Conservation (phyloP, 345 rosid genomes). For the Noccaea caerulescens region DNA sequence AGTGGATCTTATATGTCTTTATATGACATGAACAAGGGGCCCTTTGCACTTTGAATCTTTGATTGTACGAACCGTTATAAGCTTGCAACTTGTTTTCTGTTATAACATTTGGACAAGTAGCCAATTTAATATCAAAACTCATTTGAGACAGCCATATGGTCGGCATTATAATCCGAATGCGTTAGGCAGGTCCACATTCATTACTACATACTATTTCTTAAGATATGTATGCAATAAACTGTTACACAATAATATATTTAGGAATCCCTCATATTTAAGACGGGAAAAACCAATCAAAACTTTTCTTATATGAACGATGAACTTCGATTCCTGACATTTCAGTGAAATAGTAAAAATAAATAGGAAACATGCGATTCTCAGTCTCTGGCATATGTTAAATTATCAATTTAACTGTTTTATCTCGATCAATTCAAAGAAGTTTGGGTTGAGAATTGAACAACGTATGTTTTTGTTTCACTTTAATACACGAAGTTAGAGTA, state of each 20-base stretch:
- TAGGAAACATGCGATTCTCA: not conserved
- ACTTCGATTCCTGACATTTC: not conserved
- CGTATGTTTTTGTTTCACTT: not conserved
- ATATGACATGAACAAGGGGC: slow-evolving; percentile 22
- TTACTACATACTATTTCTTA: slow-evolving; percentile 1
- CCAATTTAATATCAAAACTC: slow-evolving; percentile 16
- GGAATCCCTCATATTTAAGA: not conserved
- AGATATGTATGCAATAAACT: not conserved
- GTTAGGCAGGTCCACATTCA: slow-evolving; percentile 22
- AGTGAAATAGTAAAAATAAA: not conserved
- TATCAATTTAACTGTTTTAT: slow-evolving; percentile 3
- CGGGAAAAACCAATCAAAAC: not conserved
- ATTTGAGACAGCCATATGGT: slow-evolving; percentile 2
- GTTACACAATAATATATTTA: not conserved
- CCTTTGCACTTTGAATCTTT: slow-evolving; percentile 24
- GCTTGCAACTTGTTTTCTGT: slow-evolving; percentile 25
- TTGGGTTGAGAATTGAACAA: not conserved
- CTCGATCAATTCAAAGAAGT: not conserved
- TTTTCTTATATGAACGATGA: not conserved
- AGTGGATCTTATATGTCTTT: slow-evolving; percentile 11
- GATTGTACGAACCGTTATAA: slow-evolving; percentile 22
- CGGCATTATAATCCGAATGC: slow-evolving; percentile 4
- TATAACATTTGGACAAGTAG: slow-evolving; percentile 16
- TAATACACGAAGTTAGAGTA: slow-evolving; percentile 20
- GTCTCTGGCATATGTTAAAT: not conserved